Conservation (phyloP, 2,329 filamentous ascomycete species). For the Exophiala phaeomuriformis region DNA sequence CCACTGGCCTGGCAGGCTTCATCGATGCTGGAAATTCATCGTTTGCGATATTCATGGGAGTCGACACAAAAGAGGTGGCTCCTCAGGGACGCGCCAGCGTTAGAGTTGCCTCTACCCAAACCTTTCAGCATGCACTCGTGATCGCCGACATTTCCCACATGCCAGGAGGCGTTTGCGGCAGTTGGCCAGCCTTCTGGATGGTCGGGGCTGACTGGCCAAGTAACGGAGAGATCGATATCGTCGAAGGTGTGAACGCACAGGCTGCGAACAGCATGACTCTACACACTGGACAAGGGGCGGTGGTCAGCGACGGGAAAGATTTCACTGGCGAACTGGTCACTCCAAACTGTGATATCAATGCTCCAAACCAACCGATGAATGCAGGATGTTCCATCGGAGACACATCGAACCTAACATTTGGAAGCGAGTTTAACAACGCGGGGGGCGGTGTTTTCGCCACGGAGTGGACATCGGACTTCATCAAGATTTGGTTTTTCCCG, state of each 20-base stretch:
- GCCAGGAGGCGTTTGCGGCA: constrained; percentile 43
- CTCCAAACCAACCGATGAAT: constrained; percentile 33
- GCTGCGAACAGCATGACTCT: constrained; percentile 42
- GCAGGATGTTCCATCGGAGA: constrained; percentile 38
- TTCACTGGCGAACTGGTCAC: constrained; percentile 47
- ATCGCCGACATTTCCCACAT: constrained; percentile 45
- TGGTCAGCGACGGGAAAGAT: constrained; percentile 24
- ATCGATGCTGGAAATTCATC: constrained; percentile 31
- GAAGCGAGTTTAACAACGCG: constrained; percentile 47
- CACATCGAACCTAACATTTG: constrained; percentile 36
- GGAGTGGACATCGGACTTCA: constrained; percentile 66
- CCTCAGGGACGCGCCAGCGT: constrained; percentile 39
- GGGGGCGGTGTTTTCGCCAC: constrained; percentile 62
- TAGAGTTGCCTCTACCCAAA: constrained; percentile 40
- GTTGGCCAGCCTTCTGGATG: constrained; percentile 47
- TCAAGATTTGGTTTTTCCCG: constrained; percentile 62
- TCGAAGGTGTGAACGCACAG: constrained; percentile 46
- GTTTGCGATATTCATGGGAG: constrained; percentile 38
- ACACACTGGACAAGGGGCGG: constrained; percentile 40
- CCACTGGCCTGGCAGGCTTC: constrained; percentile 30
- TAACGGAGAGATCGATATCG: constrained; percentile 47
- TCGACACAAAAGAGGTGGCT: constrained; percentile 34
- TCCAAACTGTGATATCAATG: constrained; percentile 45
- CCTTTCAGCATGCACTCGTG: constrained; percentile 42
- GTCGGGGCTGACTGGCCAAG: constrained; percentile 35